Evolutionary conservation across 1,284 basidiomycete species (phyloP).

Genomic region (Papiliotrema terrestris): DNA sequence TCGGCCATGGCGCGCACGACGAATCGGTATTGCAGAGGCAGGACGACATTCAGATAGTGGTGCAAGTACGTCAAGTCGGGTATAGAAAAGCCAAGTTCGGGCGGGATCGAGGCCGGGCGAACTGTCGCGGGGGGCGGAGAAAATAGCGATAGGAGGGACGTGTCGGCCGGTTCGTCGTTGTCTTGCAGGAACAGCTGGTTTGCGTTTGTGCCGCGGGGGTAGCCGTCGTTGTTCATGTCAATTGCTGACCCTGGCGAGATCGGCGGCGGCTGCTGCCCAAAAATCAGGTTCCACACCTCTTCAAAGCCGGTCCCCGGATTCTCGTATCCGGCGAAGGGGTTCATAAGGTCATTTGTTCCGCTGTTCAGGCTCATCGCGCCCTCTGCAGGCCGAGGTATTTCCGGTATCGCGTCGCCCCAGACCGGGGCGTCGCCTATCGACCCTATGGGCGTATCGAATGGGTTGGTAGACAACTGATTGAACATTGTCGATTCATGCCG

Average conservation of each 20-base stretch:
- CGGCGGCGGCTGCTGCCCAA: neutral
- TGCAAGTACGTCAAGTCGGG: conserved; percentile 19
- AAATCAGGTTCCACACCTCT: conserved; percentile 1
- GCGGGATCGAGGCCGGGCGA: too few species aligned
- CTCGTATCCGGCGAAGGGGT: neutral
- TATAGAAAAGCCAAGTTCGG: neutral
- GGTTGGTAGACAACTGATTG: too few species aligned
- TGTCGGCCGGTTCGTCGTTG: too few species aligned
- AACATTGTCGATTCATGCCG: too few species aligned
- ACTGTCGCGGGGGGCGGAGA: too few species aligned
- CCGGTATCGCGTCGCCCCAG: neutral
- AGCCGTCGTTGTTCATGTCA: neutral
- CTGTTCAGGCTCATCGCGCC: too few species aligned
- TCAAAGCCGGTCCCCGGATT: neutral
- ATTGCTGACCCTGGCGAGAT: neutral
- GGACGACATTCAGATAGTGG: conserved; percentile 29
- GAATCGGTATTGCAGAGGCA: conserved; percentile 27
- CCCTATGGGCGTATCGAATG: too few species aligned
- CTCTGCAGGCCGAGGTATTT: too few species aligned
- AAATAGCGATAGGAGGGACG: too few species aligned
- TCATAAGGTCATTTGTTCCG: too few species aligned
- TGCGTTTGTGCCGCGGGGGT: neutral
- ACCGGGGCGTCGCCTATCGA: neutral
- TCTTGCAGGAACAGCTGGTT: too few species aligned
- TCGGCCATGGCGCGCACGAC: conserved; percentile 15